Evolutionary conservation across 805 yeast genomes (phyloP).

Genomic region (Wickerhamiella dianesei): DNA sequence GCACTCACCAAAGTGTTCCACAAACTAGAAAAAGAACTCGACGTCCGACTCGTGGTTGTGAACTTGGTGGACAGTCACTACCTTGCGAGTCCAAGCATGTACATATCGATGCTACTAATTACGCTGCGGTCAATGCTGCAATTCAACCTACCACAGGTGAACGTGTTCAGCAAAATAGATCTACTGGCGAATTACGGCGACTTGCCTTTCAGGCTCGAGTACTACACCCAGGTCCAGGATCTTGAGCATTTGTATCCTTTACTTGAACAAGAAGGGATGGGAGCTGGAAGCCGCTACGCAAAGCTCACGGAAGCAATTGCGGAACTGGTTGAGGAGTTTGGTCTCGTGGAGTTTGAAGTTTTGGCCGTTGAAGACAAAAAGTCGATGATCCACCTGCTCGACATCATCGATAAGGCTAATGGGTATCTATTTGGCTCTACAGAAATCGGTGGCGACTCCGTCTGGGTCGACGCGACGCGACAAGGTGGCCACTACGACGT

Average conservation of each 20-base stretch:
- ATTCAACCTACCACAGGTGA: constrained; percentile 81
- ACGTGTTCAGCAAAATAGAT: constrained; percentile 87
- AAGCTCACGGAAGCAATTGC: constrained; percentile 63
- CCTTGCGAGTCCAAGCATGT: constrained; percentile 76
- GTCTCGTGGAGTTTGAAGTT: constrained; percentile 78
- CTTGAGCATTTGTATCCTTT: constrained; percentile 51
- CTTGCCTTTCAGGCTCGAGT: constrained; percentile 65
- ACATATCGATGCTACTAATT: constrained; percentile 64
- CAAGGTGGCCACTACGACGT: constrained; percentile 45
- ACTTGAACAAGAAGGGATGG: constrained; percentile 54
- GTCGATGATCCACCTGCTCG: constrained; percentile 72
- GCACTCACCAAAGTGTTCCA: constrained; percentile 58
- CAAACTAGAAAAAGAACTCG: constrained; percentile 46
- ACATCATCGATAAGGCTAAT: constrained; percentile 74
- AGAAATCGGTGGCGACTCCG: constrained; percentile 91
- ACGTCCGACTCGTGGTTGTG: constrained; percentile 57
- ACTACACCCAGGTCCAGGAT: constrained; percentile 87
- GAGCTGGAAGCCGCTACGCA: constrained; percentile 38
- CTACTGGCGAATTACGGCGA: constrained; percentile 62
- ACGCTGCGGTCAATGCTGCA: constrained; percentile 88
- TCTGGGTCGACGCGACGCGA: constrained; percentile 94
- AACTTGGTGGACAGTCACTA: constrained; percentile 74
- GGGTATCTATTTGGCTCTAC: constrained; percentile 89
- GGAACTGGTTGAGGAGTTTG: constrained; percentile 75
- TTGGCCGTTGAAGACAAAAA: constrained; percentile 81